Conservation (phyloP, 2,329 filamentous ascomycete species). For the Fusarium sp. region DNA sequence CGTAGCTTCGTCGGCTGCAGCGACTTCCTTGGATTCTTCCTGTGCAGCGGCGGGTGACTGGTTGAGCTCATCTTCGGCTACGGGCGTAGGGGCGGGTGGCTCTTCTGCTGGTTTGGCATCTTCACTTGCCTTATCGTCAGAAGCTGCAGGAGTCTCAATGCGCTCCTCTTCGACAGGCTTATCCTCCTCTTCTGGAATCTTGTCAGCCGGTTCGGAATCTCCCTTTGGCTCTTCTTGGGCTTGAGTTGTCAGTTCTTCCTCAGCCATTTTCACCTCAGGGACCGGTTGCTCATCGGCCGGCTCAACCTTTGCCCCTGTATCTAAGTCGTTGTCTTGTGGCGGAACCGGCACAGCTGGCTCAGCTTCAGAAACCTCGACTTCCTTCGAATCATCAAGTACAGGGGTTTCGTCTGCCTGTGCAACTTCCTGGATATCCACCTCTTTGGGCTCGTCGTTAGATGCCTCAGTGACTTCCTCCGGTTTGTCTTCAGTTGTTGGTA, state of each 20-base stretch:
- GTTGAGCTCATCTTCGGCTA: constrained; percentile 9
- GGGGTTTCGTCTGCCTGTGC: neutral
- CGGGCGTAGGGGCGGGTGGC: neutral
- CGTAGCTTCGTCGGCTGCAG: constrained; percentile 3
- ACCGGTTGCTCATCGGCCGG: constrained; percentile 6
- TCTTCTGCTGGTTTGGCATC: constrained; percentile 31
- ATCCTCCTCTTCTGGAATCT: constrained; percentile 23
- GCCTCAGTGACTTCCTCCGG: constrained; percentile 3
- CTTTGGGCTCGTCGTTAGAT: constrained; percentile 1
- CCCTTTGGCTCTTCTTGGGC: constrained; percentile 25
- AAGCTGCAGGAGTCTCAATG: constrained; percentile 11
- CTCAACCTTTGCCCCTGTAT: constrained; percentile 4
- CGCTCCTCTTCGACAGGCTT: constrained; percentile 28
- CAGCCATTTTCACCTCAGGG: constrained; percentile 3
- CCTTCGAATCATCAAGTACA: neutral
- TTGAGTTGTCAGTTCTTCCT: constrained; percentile 10
- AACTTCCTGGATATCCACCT: neutral
- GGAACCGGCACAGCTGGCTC: constrained; percentile 1
- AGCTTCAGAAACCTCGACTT: neutral
- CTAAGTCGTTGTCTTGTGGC: constrained; percentile 2
- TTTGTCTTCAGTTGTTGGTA: constrained; percentile 1
- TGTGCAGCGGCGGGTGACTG: constrained; percentile 8
- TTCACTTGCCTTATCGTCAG: constrained; percentile 24
- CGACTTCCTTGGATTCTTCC: constrained; percentile 16
- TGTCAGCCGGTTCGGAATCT: constrained; percentile 28